Evolutionary conservation across 345 rosid genomes (phyloP).

Genomic region (Eucalyptus marginata): DNA sequence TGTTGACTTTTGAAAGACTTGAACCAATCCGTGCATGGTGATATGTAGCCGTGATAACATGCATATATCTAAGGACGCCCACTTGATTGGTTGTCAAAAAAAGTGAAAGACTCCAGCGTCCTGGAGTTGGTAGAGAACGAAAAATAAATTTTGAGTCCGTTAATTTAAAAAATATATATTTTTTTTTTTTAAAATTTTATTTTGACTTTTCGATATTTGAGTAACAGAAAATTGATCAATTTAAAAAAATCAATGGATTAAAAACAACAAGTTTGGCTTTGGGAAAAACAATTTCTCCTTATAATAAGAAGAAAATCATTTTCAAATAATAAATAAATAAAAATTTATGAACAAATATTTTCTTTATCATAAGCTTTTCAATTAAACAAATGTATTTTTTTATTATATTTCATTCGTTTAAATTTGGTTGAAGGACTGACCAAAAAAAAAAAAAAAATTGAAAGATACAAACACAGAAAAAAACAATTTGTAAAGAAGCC

Average conservation of each 20-base stretch:
- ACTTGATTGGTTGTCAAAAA: neutral
- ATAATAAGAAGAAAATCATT: neutral
- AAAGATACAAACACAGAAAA: neutral
- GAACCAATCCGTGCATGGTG: neutral
- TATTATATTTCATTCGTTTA: neutral
- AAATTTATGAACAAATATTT: neutral
- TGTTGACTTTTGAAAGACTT: neutral
- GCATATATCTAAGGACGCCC: neutral
- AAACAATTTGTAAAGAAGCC: neutral
- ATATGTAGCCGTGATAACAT: neutral
- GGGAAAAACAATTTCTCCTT: neutral
- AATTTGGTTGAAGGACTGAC: neutral
- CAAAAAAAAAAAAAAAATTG: too few species aligned
- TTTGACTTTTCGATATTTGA: rapidly evolving
- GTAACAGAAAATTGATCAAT: neutral
- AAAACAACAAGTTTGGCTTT: neutral
- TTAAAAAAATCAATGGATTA: neutral
- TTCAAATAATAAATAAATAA: neutral
- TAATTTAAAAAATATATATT: neutral
- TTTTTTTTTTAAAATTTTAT: rapidly evolving
- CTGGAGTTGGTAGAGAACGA: neutral
- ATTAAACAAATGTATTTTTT: neutral
- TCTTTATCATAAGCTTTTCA: neutral
- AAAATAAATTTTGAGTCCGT: neutral
- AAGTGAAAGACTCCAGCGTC: neutral